Percentiles rank a stretch among this genome's conserved stretches.
Evolutionary conservation across 345 rosid species (phyloP).

Genomic region (Gossypioides kirkii): DNA sequence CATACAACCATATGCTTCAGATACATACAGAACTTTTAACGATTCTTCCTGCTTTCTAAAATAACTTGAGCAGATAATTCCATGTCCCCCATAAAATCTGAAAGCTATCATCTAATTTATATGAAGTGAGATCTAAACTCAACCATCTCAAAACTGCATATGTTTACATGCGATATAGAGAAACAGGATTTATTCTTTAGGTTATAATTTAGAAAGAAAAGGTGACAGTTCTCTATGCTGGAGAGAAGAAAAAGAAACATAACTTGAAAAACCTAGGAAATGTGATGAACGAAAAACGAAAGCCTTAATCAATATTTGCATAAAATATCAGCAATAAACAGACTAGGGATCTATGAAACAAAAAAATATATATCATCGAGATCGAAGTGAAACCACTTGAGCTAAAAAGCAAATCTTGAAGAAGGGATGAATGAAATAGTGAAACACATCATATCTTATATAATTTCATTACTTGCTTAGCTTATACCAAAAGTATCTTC

Average conservation of each 20-base stretch:
- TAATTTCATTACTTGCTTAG: conserved; percentile 19
- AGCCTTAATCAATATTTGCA: neutral
- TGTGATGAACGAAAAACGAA: neutral
- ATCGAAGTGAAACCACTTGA: conserved; percentile 10
- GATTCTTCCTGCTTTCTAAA: neutral
- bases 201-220: neutral
- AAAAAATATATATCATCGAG: neutral
- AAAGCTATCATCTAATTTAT: neutral
- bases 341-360: neutral
- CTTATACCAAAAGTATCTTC: conserved; percentile 30
- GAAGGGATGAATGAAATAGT: neutral
- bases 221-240: neutral
- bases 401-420: neutral
- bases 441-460: conserved; percentile 1
- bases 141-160: no score
- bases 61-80: neutral
- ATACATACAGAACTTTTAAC: neutral
- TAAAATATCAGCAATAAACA: neutral
- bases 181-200: neutral
- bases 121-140: neutral
- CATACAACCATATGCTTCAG: neutral
- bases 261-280: conserved; percentile 5
- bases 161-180: no score
- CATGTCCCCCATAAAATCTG: neutral
- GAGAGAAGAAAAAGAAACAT: neutral